Base-by-base conservation (phyloP, 2,329 filamentous ascomycete species). In the Lasiodiplodia citricola region DNA sequence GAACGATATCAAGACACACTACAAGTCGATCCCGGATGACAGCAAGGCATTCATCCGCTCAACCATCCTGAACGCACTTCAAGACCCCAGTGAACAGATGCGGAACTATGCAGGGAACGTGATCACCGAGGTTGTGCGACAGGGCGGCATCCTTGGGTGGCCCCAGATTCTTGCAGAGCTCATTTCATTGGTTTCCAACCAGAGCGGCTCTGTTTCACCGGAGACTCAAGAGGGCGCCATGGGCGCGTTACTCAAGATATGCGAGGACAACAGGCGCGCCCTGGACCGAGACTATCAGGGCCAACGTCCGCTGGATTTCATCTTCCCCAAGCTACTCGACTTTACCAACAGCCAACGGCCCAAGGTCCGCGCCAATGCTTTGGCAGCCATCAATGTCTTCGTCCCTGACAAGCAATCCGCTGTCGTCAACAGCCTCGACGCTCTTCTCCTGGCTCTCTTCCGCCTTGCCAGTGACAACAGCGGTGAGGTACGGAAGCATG, bases 151-250 rank as follows among this genome's bases (percentile, higher is more conserved):
- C 72, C 84, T 97, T 77, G 91, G 90, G 73, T 99, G 96, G 96
- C 94, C 96, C 13, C 92, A 97, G 76, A 85, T 98, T 70, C 85
- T 99, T 41, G 90, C 93, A 60, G 91, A 97, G 74, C 86, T 99
- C 23, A 82, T 98, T 72, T 86, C 88, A 67, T 86, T 97, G 80
- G 88, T 97, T 70, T 87, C 88, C 72, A 96, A 97, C 79, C 82
- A 89, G 68, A 85, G 83, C 56, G 91, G 92, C 51, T 88, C 91
- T 71, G 84, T 90, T 25, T 84, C 92, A 7, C 83, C 87, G 54
- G 87, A 92, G 76, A 90, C 91, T 14, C 94, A 97, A 77, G 95
- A 99, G 79, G 94, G 94, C 70, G 94, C 93, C 73, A 97, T 98
- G 92, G 89, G 92, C 60, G 94, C 96, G 58, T 85, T 99, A 80